These are phyloP conservation scores for Arthrinium phaeospermum DNA, from an alignment of 2,329 filamentous ascomycete species.

Conservation along the genomic window DNA sequence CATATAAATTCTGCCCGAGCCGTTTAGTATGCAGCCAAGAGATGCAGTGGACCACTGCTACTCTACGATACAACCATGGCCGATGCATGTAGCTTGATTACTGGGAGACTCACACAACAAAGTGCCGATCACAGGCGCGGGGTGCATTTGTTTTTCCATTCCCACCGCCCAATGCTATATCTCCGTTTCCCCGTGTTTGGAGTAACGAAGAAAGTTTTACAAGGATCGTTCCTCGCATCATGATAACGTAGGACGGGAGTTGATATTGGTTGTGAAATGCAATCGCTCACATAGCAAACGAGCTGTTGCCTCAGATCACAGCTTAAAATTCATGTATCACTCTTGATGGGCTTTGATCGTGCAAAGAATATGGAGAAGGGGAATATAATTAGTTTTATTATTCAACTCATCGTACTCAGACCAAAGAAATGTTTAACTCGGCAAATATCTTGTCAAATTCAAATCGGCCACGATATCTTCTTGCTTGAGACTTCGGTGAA, in stretches of 20 bases:
- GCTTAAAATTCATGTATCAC: not conserved
- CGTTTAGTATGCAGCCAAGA: not conserved
- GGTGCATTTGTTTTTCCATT: not conserved
- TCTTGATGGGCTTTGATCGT: not conserved
- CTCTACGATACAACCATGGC: not conserved
- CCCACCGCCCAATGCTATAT: not conserved
- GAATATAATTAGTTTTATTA: not conserved
- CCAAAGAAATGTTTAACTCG: not conserved
- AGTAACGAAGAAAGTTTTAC: not conserved
- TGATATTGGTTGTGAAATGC: not conserved
- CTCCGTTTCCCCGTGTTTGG: not conserved
- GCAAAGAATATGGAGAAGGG: not conserved
- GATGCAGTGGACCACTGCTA: not conserved
- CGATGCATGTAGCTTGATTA: not conserved
- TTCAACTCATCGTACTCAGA: not conserved
- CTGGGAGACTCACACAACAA: not conserved
- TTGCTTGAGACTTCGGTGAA: not conserved
- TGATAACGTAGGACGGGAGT: not conserved
- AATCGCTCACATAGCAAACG: not conserved
- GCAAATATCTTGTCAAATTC: not conserved
- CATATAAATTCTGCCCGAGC: not conserved
- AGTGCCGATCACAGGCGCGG: not conserved
- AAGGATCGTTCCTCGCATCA: not conserved
- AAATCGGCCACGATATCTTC: not conserved
- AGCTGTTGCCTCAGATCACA: not conserved